phyloP scores from a whole-genome alignment of 1,284 basidiomycete species.

The Cerioporus squamosus region DNA sequence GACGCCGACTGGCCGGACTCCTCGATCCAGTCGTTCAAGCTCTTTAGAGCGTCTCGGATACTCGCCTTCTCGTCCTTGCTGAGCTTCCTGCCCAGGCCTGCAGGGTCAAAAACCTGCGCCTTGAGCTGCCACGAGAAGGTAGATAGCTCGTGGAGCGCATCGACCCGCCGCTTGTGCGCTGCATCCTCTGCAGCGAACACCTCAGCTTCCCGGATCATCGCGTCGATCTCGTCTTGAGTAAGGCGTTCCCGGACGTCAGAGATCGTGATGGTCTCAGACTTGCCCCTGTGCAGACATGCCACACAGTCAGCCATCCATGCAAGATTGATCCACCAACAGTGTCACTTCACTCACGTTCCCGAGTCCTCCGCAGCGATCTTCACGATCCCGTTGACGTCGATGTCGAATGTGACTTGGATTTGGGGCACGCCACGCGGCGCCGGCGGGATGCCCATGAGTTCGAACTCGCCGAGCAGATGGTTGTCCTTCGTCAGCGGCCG shows the following conservation, averaged over 20 bases:
- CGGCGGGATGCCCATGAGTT: conserved; percentile 90
- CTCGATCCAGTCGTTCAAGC: conserved; percentile 90
- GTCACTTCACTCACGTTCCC: conserved; percentile 78
- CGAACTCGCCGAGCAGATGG: conserved; percentile 96
- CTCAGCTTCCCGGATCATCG: conserved; percentile 90
- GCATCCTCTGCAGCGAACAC: conserved; percentile 88
- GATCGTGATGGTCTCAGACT: conserved; percentile 89
- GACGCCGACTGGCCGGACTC: conserved; percentile 78
- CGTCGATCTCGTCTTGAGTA: conserved; percentile 85
- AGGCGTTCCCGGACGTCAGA: conserved; percentile 87
- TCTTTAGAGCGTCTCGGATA: conserved; percentile 82
- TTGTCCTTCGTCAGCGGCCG: conserved; percentile 97
- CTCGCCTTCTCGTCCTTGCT: conserved; percentile 88
- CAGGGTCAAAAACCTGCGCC: conserved; percentile 83
- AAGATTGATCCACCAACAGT: neutral
- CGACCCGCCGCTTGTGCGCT: conserved; percentile 85
- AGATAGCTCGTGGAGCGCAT: conserved; percentile 82
- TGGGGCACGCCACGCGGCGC: conserved; percentile 95
- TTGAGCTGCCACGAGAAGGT: conserved; percentile 84
- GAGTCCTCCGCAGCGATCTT: conserved; percentile 89
- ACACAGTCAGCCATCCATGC: neutral
- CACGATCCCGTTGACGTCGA: conserved; percentile 93
- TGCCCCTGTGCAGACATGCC: conserved; percentile 58
- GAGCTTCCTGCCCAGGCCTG: conserved; percentile 91
- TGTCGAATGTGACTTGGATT: conserved; percentile 93